Conservation (phyloP, 306 rosid genomes). For the Argentina anserina region DNA sequence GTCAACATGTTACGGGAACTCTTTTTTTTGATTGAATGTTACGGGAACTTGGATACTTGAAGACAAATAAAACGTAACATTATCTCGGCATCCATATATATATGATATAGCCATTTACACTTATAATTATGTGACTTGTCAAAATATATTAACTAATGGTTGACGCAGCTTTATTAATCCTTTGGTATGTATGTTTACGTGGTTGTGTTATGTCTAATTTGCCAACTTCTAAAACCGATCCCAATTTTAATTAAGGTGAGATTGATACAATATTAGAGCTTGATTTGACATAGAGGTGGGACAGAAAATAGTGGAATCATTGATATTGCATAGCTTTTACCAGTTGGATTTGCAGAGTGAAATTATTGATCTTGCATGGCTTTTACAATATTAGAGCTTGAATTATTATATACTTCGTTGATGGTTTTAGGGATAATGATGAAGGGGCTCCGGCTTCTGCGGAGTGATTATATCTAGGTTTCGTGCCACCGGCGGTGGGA, state of each 20-base stretch:
- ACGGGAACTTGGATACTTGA: neutral
- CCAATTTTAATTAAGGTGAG: neutral
- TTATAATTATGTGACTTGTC: neutral
- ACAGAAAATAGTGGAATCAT: neutral
- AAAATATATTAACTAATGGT: neutral
- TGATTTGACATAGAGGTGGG: neutral
- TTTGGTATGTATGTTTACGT: neutral
- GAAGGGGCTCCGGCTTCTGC: too few relatives aligned
- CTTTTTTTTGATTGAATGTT: neutral
- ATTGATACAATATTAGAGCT: neutral
- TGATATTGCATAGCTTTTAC: neutral
- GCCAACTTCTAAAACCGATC: neutral
- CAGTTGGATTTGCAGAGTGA: neutral
- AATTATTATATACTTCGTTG: too few relatives aligned
- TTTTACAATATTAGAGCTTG: too few relatives aligned
- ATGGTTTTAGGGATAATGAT: too few relatives aligned
- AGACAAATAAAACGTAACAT: neutral
- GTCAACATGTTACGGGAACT: too few relatives aligned
- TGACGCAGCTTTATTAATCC: neutral
- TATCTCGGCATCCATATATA: constrained; percentile 6
- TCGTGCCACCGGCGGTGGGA: too few relatives aligned
- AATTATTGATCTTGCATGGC: too few relatives aligned
- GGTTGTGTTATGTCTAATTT: neutral
- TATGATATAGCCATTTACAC: constrained; percentile 18
- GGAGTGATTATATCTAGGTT: too few relatives aligned